Base-by-base conservation (phyloP, 2,329 filamentous ascomycete species). In the Fusarium nygamai region DNA sequence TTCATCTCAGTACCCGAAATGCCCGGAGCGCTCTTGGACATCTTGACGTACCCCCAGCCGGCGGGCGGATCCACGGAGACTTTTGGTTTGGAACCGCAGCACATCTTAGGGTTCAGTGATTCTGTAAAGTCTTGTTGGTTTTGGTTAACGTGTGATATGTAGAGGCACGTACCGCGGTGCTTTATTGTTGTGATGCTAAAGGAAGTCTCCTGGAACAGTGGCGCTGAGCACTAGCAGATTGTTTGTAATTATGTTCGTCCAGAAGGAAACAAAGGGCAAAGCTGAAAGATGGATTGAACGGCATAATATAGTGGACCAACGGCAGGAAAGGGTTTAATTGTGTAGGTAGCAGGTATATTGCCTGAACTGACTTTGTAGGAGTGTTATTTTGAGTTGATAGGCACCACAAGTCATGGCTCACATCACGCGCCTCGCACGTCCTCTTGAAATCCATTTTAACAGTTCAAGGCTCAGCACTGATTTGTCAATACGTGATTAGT, bases 111-210 rank as follows among this genome's bases (percentile, higher is more conserved):
- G 24, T 19, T 20, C 17, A 34, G 33, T 8, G 33, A 34, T 34
- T 34, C 33, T 34, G 14, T 33, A 33, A n/a, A n/a, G 13, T n/a
- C 13, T 43, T n/a, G 22, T 43, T 43, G 13, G 19, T 16, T 29
- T 16, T 3, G 13, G 8, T 22, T 19, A 3, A 13, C 5, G 4
- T 3, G 8, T 29, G 13, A 16, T 47, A 3, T 20, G 0, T 8
- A 11, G 8, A 22, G 44, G 11, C 8, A 47, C 0, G 19, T 14
- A 29, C 19, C 6, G 3, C 2, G 0, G 19, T 16, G 0, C 14
- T 22, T 22, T 27, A 6, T 47, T 5, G 22, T 14, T 5, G 12
- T 8, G 8, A 20, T 27, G 0, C 24, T 14, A 3, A 5, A 20
- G 24, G 8, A 29, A 47, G 39, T 10, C 39, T 43, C n/a, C n/a